Percentiles rank a stretch among this genome's conserved stretches.
These are phyloP conservation scores for Pseudogymnoascus sp. DNA, from an alignment of 2,329 filamentous ascomycete species.

Conservation along the genomic window DNA sequence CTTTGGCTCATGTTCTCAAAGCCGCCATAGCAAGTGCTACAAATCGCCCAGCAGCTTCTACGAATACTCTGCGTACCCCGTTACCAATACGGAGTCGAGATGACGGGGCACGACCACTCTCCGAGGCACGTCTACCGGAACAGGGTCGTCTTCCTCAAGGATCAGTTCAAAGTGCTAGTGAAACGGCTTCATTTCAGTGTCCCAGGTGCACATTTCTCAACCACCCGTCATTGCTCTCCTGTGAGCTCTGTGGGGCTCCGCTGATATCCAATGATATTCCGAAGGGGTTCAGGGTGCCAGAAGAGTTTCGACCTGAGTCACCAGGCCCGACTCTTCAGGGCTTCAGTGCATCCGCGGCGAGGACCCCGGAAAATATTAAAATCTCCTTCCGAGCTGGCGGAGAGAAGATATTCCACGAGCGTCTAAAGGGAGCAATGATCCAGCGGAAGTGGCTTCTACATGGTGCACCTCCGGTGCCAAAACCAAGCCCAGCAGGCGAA, in stretches of 20 bases:
- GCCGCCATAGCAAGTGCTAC: slow-evolving; percentile 71
- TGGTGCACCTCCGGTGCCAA: slow-evolving; percentile 79
- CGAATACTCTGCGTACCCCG: slow-evolving; percentile 23
- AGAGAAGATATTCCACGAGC: slow-evolving; percentile 82
- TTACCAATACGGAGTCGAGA: slow-evolving; percentile 23
- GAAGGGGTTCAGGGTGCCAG: slow-evolving; percentile 34
- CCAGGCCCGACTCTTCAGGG: slow-evolving; percentile 59
- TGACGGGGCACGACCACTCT: slow-evolving; percentile 19
- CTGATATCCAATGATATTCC: slow-evolving; percentile 49
- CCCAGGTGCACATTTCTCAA: slow-evolving; percentile 91
- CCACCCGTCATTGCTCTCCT: slow-evolving; percentile 74
- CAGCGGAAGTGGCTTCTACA: slow-evolving; percentile 95
- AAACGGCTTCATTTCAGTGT: slow-evolving; percentile 50
- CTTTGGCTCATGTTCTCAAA: slow-evolving; percentile 73
- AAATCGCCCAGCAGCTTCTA: slow-evolving; percentile 37
- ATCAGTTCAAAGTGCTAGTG: slow-evolving; percentile 4
- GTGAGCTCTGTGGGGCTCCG: slow-evolving; percentile 84
- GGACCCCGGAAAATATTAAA: slow-evolving; percentile 71
- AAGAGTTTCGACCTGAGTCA: slow-evolving; percentile 54
- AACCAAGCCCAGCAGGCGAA: slow-evolving; percentile 35
- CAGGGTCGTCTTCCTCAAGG: slow-evolving; percentile 11
- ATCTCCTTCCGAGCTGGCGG: slow-evolving; percentile 86
- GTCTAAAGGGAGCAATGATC: slow-evolving; percentile 76
- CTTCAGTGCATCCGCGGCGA: slow-evolving; percentile 32
- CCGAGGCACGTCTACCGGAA: slow-evolving; percentile 15